A percentile compares a stretch with the other conserved stretches of the same genome.
These are phyloP conservation scores for Myriosclerotinia scirpicola DNA, from an alignment of 2,329 filamentous ascomycete species.

Conservation along the genomic window DNA sequence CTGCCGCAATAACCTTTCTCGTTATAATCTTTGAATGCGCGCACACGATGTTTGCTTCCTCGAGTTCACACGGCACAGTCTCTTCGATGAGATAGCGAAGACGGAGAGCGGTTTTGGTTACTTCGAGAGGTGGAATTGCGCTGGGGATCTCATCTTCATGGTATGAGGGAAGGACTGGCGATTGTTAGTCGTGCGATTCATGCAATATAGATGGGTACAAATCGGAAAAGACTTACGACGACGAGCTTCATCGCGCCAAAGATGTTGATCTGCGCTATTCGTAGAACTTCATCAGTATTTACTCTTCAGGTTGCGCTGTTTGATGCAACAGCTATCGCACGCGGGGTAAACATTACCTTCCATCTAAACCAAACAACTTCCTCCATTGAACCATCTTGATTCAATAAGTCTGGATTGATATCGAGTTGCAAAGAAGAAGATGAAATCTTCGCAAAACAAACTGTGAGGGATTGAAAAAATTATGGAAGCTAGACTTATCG, in stretches of 20 bases:
- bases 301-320: neutral
- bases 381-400: constrained; percentile 39
- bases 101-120: constrained; percentile 86
- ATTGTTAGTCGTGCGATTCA: neutral
- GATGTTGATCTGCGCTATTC: constrained; percentile 29
- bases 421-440: neutral
- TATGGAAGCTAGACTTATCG: neutral
- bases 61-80: constrained; percentile 86
- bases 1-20: constrained; percentile 72
- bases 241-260: constrained; percentile 38
- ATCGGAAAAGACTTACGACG: constrained; percentile 29
- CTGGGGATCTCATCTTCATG: constrained; percentile 59
- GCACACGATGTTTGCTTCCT: constrained; percentile 69
- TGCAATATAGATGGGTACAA: neutral
- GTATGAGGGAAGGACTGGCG: constrained; percentile 64
- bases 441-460: neutral
- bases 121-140: constrained; percentile 72
- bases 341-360: constrained; percentile 31
- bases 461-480: neutral
- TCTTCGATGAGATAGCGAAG: constrained; percentile 89
- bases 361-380: constrained; percentile 38
- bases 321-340: neutral
- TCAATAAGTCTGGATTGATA: neutral
- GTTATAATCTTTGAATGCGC: constrained; percentile 88
- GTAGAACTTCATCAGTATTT: neutral